Percentiles rank a stretch among this genome's conserved stretches.
phyloP scores from a whole-genome alignment of 1,284 basidiomycete genomes.

The Cyathus pygmaeus region DNA sequence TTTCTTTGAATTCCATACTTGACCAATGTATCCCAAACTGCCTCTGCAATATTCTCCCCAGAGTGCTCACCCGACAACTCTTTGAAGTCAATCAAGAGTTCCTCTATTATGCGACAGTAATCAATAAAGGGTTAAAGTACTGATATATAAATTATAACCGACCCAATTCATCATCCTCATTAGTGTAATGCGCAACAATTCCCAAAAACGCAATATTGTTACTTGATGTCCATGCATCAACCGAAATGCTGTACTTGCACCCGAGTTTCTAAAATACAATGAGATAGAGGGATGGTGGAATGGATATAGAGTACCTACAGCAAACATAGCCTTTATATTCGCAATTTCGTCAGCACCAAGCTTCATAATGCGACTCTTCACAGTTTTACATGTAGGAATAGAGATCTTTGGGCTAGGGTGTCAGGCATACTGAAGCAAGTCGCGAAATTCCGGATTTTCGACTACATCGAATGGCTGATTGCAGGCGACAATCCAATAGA shows the following conservation, averaged over 20 bases:
- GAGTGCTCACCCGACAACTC: neutral
- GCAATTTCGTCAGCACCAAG: constrained; percentile 16
- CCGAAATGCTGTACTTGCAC: constrained; percentile 24
- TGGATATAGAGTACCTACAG: constrained; percentile 4
- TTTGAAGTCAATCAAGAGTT: neutral
- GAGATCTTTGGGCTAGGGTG: neutral
- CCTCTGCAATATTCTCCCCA: neutral
- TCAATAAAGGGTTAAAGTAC: too few species aligned
- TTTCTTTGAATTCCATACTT: neutral
- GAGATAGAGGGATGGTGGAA: neutral
- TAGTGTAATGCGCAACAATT: constrained; percentile 20
- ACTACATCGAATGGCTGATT: constrained; percentile 31
- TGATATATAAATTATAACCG: neutral
- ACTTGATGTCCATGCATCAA: constrained; percentile 37
- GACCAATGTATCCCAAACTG: neutral
- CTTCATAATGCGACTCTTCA: constrained; percentile 11
- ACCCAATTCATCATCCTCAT: constrained; percentile 21
- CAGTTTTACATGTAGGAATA: neutral
- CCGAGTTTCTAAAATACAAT: constrained; percentile 21
- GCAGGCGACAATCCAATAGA: constrained; percentile 25
- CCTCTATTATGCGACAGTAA: neutral
- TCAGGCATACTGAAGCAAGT: constrained; percentile 19
- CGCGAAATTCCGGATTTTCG: constrained; percentile 19
- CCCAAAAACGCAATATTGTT: constrained; percentile 10
- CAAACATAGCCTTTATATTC: constrained; percentile 12